phyloP scores from a whole-genome alignment of 2,329 filamentous ascomycete genomes.

The Ustilaginoidea virens region DNA sequence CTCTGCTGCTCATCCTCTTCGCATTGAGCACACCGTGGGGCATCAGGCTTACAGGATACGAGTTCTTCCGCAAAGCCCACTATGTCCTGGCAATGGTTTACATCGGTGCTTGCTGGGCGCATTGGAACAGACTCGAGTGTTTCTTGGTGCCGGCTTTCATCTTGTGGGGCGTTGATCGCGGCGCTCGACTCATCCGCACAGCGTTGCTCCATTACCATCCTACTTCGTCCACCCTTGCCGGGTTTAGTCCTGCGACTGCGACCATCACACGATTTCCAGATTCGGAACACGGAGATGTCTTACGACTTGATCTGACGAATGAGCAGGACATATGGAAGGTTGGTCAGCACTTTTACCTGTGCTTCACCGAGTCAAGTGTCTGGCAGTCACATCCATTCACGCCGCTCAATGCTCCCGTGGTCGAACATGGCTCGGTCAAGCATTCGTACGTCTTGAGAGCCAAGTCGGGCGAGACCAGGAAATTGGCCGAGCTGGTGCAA shows the following conservation, averaged over 20 bases:
- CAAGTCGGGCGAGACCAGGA: slow-evolving; percentile 42
- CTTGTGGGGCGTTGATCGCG: slow-evolving; percentile 51
- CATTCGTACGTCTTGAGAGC: slow-evolving; percentile 44
- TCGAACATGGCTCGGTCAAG: slow-evolving; percentile 22
- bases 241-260: slow-evolving; percentile 39
- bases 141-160: slow-evolving; percentile 52
- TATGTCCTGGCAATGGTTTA: slow-evolving; percentile 61
- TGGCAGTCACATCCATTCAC: slow-evolving; percentile 65
- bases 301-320: slow-evolving; percentile 51
- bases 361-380: slow-evolving; percentile 48
- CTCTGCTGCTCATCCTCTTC: slow-evolving; percentile 44
- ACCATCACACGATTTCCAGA: slow-evolving; percentile 32
- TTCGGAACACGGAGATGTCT: slow-evolving; percentile 40
- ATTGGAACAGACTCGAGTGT: slow-evolving; percentile 53
- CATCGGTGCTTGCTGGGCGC: slow-evolving; percentile 60
- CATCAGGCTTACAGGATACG: slow-evolving; percentile 55
- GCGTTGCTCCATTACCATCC: slow-evolving; percentile 45
- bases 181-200: slow-evolving; percentile 39
- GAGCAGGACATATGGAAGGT: slow-evolving; percentile 44
- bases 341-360: slow-evolving; percentile 59
- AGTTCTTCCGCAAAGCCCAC: slow-evolving; percentile 62
- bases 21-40: slow-evolving; percentile 39
- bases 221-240: slow-evolving; percentile 21
- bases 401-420: slow-evolving; percentile 36
- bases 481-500: slow-evolving; percentile 29